Conservation (phyloP, 176 grass and related monocot genomes). For the Aechmea fasciata region DNA sequence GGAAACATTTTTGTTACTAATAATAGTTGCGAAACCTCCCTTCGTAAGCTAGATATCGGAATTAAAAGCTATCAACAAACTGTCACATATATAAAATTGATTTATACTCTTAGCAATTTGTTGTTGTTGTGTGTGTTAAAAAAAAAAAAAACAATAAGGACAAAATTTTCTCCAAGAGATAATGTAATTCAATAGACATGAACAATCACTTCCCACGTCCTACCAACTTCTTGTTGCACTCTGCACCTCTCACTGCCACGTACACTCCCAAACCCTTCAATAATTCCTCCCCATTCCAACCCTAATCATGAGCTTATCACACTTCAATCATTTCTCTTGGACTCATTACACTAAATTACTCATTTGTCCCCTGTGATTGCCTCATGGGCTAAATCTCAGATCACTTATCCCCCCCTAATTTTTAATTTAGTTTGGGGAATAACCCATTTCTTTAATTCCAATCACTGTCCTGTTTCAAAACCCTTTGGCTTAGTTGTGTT, state of each 20-base stretch:
- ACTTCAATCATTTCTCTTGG: slow-evolving; percentile 13
- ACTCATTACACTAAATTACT: neutral
- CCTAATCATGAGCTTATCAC: slow-evolving; percentile 19
- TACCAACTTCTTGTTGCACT: slow-evolving; percentile 27
- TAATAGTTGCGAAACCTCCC: too few species aligned
- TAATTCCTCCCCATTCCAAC: neutral
- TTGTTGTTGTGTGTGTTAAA: too few species aligned
- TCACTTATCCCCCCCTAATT: neutral
- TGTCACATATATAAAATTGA: too few species aligned
- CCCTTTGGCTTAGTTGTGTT: slow-evolving; percentile 21
- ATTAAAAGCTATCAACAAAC: too few species aligned
- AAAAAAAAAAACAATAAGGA: slow-evolving; percentile 23
- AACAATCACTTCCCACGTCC: slow-evolving; percentile 58
- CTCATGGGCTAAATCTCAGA: slow-evolving; percentile 1
- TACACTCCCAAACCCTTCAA: neutral
- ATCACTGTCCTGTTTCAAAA: neutral
- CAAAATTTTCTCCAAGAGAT: slow-evolving; percentile 9
- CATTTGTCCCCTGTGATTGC: slow-evolving; percentile 7
- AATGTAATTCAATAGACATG: neutral
- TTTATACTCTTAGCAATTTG: too few species aligned
- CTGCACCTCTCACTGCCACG: slow-evolving; percentile 22
- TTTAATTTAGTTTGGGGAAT: neutral
- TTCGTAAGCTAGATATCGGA: too few species aligned
- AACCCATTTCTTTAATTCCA: slow-evolving; percentile 14
- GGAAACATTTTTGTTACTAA: too few species aligned